A percentile compares a stretch with the other conserved stretches of the same genome.
Conservation (phyloP, 495 filamentous ascomycete species). For the Xylaria acuta region DNA sequence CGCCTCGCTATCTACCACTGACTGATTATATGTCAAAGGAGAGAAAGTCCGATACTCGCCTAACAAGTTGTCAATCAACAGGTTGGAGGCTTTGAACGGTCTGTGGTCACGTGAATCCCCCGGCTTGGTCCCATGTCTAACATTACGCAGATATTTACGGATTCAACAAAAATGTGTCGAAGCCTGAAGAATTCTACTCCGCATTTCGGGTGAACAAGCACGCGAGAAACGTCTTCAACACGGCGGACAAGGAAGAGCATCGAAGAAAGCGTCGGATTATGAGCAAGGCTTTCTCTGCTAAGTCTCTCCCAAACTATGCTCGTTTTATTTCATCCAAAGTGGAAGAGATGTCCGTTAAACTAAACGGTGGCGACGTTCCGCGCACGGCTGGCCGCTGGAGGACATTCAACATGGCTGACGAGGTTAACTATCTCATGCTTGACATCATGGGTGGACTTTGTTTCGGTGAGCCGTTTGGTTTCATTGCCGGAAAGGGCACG, state of each 20-base stretch:
- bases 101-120: too few species aligned
- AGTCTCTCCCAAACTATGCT: conserved; percentile 5
- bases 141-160: conserved; percentile 5
- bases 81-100: too few species aligned
- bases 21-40: too few species aligned
- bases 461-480: background rate
- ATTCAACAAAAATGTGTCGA: background rate
- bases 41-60: too few species aligned
- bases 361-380: too few species aligned
- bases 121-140: too few species aligned
- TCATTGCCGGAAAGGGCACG: background rate
- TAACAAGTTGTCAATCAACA: too few species aligned
- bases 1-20: too few species aligned
- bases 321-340: background rate
- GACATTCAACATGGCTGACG: conserved; percentile 9
- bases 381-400: too few species aligned
- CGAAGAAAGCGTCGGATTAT: conserved; percentile 9
- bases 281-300: background rate
- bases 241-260: background rate
- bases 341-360: too few species aligned
- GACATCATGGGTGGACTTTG: conserved; percentile 13
- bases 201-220: conserved; percentile 14
- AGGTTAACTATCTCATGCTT: background rate
- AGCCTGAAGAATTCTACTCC: conserved; percentile 11
- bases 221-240: conserved; percentile 3